Conservation (phyloP, 225 moss, liverwort and hornwort species). For the Polytrichum commune region DNA sequence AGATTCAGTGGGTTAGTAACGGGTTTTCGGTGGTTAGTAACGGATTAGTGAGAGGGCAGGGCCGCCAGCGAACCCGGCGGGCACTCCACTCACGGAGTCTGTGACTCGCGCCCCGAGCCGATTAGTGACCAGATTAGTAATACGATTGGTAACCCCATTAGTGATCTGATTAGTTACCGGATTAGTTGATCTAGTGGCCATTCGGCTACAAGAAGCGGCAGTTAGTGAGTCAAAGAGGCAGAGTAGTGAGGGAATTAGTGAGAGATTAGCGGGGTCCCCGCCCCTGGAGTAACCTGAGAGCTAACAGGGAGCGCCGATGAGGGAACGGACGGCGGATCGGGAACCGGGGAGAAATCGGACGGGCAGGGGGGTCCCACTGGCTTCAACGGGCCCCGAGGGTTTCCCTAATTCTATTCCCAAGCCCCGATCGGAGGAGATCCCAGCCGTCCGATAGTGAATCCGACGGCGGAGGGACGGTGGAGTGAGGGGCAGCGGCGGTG, state of each 20-base stretch:
- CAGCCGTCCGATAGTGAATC: neutral
- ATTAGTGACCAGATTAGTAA: neutral
- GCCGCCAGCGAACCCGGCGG: neutral
- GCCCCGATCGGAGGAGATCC: neutral
- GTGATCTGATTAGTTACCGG: too few species aligned
- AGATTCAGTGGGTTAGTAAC: neutral
- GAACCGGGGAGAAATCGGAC: neutral
- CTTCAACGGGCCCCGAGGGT: neutral
- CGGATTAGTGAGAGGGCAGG: neutral
- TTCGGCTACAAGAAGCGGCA: too few species aligned
- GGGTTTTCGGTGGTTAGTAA: constrained; percentile 2
- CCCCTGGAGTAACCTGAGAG: too few species aligned
- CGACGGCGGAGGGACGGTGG: neutral
- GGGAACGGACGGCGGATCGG: neutral
- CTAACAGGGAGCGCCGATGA: neutral
- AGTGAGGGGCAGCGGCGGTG: constrained; percentile 10
- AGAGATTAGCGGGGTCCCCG: too few species aligned
- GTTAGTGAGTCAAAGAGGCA: too few species aligned
- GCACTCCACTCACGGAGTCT: too few species aligned
- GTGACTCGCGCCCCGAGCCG: neutral
- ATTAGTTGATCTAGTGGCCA: too few species aligned
- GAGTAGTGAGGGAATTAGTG: too few species aligned
- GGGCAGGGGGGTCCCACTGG: neutral
- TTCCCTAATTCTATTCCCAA: constrained; percentile 3
- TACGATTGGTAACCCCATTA: too few species aligned